Evolutionary conservation across 1,284 basidiomycete species (phyloP), one percentile per base, ranked within the genome.

Genomic region (Boletus sp.): DNA sequence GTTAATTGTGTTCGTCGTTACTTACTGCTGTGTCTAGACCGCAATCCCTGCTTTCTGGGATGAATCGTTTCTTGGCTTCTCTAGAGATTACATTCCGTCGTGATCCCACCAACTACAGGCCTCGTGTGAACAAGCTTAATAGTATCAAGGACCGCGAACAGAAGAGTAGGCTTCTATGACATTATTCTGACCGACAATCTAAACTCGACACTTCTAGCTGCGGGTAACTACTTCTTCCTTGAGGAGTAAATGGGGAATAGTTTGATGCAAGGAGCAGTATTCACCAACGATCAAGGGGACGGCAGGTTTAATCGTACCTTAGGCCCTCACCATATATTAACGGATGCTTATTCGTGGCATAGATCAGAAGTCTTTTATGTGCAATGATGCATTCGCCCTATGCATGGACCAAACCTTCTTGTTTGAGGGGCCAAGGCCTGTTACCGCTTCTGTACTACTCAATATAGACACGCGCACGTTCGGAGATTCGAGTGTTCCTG

Each of bases 31-130:
- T 32, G 47, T 34, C 51, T 57, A 89, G 86, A 46, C 89, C 90
- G 4, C 88, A 92, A 66, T 87, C 88, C 6, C 75, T 93, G 17
- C 70, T 93, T 41, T 83, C 87, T 14, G 91, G 91, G 16, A 92
- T 93, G 91, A 94, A 94, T 71, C 81, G 84, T 62, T 98, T 98
- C 82, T 72, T 98, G 49, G 85, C 89, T 5, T 91, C 87, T 8
- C 76, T 97, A 23, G 90, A 96, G 69, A 93, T 97, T 64, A 97
- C 94, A 6, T 97, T 97, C 83, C 79, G 94, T 51, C 83, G 94
- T 63, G 94, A 98, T 71, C 94, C 94, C 22, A 94, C 91, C 53
- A 95, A 95, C 73, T 95, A 82, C 74, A 77, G 89, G 50, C 92
- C 93, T 37, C 82, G 94, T 49, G 94, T 97, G 55, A 97, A 98